Base-by-base conservation (phyloP, 1,284 basidiomycete genomes). In the Waitea zeae region DNA sequence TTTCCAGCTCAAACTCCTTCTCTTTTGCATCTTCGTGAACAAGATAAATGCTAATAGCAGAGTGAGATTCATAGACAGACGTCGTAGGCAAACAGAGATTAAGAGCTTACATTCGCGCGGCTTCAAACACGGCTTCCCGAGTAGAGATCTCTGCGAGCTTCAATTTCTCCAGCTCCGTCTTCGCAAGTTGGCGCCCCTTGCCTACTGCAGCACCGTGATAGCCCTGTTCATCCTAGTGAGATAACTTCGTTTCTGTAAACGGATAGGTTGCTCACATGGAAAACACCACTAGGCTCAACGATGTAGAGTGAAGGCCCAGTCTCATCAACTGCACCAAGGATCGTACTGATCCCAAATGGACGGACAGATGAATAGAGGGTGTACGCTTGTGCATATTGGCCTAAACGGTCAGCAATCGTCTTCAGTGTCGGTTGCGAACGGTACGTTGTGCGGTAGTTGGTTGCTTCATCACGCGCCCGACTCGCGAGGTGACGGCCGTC, bases 21-120 rank as follows among this genome's bases (percentile, higher is more conserved):
- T 98, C 93, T 55, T 97, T 96, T 38, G 84, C 67, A 47, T 98
- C 95, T 44, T 98, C 93, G 51, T 99, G 95, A 12, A 95, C 90
- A 38, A 92, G 73, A 59, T 97, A 90, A 52, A 98, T 93, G 52
- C 92, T 97, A 49, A 3, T 29, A 26, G n/a, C n/a, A n/a, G n/a
- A n/a, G n/a, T n/a, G n/a, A n/a, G n/a, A n/a, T n/a, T n/a, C n/a
- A n/a, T n/a, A n/a, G n/a, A n/a, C n/a, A 26, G 3, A 17, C 15
- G 22, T 18, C 6, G 12, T 17, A n/a, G n/a, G n/a, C n/a, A n/a
- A n/a, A n/a, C n/a, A n/a, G n/a, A 22, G 17, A 19, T 20, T 29
- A 15, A 12, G 14, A 11, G 64, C 84, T 49, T 51, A 93, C 90
- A 96, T 95, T 54, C 90, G 68, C 12, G 90, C 90, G n/a, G 88